Base-by-base conservation (phyloP, 345 rosid species). In the Cardamine occulta region DNA sequence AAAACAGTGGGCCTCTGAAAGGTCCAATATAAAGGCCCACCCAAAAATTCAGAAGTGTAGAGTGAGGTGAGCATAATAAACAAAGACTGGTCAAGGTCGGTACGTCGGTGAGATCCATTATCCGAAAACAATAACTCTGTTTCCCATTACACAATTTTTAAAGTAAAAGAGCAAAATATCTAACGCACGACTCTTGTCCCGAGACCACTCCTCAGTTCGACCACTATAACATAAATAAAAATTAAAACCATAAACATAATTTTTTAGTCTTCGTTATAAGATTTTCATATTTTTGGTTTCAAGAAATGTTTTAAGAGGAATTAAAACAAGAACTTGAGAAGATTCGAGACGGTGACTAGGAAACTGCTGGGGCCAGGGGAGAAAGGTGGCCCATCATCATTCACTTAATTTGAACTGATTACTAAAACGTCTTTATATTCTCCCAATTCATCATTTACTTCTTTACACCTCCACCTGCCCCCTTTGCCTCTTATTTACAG, bases 91-190 rank as follows among this genome's bases (percentile, higher is more conserved):
- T 24, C 32, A 55, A 62, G 44, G 79, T 68, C 74, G 67, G 73
- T 32, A 66, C 68, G 73, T 66, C 73, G 79, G 80, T 76, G 74
- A 31, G 70, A n/a, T n/a, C n/a, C n/a, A n/a, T 49, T 74, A 59
- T 58, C 73, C 73, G 51, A 67, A 37, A 58, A 29, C 68, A 48
- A 17, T 74, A 34, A 52, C 61, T 24, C 69, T 17, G 17, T 73
- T 62, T 72, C 76, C 70, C 53, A 66, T 10, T 4, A 15, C 42
- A 31, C 7, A 28, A 7, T 13, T 63, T 18, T 26, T 7, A 7
- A 24, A 40, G 5, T n/a, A 28, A 64, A 44, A 6, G 2, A 42
- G 29, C 31, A 44, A 14, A 13, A 58, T 44, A 70, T 70, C 74
- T 45, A 44, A 70, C 65, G 31, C 31, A 68, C 39, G 32, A 56